Base-by-base conservation (phyloP, 2,329 filamentous ascomycete genomes). In the Microdochium bolleyi region DNA sequence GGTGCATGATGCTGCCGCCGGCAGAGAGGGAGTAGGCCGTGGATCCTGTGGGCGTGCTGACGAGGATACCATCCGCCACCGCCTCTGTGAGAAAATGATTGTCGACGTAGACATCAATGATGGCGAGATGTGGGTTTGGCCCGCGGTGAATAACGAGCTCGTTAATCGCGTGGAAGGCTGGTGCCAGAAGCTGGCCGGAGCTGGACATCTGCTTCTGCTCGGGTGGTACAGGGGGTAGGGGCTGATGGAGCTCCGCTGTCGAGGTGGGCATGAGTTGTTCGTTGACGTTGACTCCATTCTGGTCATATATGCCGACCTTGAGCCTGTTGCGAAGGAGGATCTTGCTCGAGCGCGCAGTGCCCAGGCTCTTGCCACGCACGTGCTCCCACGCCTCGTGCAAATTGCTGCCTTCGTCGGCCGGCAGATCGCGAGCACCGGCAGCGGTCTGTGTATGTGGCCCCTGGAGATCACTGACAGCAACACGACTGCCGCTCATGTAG, bases 11-110 rank as follows among this genome's bases (percentile, higher is more conserved):
- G 60, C 87, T 89, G 1, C 94, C 94, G 2, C 94, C 94, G 2
- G 87, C 88, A 58, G 88, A 94, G n/a, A 99, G 78, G 54, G 88
- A 94, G 73, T 99, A 99, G 0, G 94, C 94, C 0, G 94, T 99
- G 41, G 89, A 95, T 2, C 94, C 94, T 0, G 94, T 99, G 0
- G 94, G 94, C 0, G 92, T 96, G 57, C 88, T 91, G 54, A 97
- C 84, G 48, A 97, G 87, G 68, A 99, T 95, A 50, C 94, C 94
- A 67, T 99, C 94, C 1, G 92, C 92, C 13, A 95, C 92, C 1
- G 90, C 92, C 67, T 96, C 91, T 1, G 94, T 99, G 48, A 99
- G 76, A 62, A 94, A 95, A 52, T 90, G 84, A 32, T 89, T 87
- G 61, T 92, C 92, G 55, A 97, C 87, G 62, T 85, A 94, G 46